Percentiles rank a stretch among this genome's conserved stretches.
These are phyloP conservation scores for Suillus occidentalis DNA, from an alignment of 768 basidiomycete species.

Conservation along the genomic window DNA sequence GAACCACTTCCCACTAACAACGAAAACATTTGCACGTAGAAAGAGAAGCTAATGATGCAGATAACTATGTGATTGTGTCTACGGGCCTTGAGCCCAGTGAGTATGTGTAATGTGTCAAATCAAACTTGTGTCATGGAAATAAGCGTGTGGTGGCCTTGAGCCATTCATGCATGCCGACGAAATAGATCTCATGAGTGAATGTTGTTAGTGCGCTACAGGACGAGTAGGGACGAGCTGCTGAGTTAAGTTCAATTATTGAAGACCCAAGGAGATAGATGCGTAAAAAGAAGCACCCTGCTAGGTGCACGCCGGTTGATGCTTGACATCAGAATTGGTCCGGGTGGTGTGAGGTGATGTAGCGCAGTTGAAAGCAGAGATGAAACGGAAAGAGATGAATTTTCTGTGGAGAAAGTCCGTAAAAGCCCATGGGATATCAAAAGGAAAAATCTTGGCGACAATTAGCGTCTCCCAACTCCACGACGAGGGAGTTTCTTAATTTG, in stretches of 20 bases:
- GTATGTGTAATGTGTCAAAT: constrained; percentile 21
- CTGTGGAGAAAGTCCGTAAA: constrained; percentile 1
- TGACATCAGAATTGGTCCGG: constrained; percentile 20
- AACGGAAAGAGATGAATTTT: constrained; percentile 4
- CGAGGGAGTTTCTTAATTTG: constrained; percentile 59
- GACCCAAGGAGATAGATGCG: constrained; percentile 8
- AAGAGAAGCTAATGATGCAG: constrained; percentile 21
- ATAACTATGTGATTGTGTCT: constrained; percentile 24
- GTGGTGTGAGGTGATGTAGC: constrained; percentile 15
- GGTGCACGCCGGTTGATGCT: constrained; percentile 23
- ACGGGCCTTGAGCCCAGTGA: constrained; percentile 37
- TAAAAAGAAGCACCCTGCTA: constrained; percentile 7
- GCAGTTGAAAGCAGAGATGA: constrained; percentile 14
- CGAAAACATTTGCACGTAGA: constrained; percentile 8
- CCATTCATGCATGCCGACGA: constrained; percentile 20
- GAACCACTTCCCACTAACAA: constrained; percentile 18
- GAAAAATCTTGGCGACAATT: constrained; percentile 10
- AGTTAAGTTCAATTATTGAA: background rate
- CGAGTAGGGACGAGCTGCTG: constrained; percentile 2
- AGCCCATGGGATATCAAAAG: constrained; percentile 6
- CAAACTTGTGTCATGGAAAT: constrained; percentile 8
- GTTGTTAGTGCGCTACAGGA: constrained; percentile 9
- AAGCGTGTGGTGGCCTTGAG: constrained; percentile 28
- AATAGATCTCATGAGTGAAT: constrained; percentile 16
- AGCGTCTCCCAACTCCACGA: constrained; percentile 31